Percentiles rank a stretch among this genome's conserved stretches.
Evolutionary conservation across 352 stramenopile species (phyloP).

Genomic region (Achlya hypogyna): DNA sequence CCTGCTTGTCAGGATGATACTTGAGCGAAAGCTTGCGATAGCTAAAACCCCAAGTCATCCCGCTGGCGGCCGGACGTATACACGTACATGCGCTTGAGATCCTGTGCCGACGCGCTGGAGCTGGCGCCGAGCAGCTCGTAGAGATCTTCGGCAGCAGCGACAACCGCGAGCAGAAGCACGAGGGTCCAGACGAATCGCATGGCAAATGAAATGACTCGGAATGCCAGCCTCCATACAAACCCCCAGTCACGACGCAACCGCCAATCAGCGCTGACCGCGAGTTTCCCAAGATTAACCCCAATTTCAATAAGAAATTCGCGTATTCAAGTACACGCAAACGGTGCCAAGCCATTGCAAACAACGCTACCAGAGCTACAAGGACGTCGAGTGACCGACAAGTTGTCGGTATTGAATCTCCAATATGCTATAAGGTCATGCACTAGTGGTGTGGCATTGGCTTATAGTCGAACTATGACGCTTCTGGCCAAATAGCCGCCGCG

Average conservation of each 20-base stretch:
- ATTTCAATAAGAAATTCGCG: too few species aligned
- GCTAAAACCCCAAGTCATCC: not conserved
- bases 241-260: not conserved
- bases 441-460: too few species aligned
- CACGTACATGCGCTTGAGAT: constrained; percentile 65
- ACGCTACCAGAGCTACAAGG: too few species aligned
- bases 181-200: constrained; percentile 21
- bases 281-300: not conserved
- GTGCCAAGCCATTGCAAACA: too few species aligned
- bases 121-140: constrained; percentile 62
- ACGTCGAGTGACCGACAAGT: too few species aligned
- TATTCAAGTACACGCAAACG: too few species aligned
- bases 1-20: constrained; percentile 93
- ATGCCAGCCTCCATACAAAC: not conserved
- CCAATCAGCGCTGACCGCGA: not conserved
- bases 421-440: too few species aligned
- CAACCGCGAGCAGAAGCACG: constrained; percentile 31
- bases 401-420: too few species aligned
- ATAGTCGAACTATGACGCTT: too few species aligned
- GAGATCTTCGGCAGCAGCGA: constrained; percentile 37
- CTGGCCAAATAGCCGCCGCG: too few species aligned
- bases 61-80: not conserved
- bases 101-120: constrained; percentile 34
- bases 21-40: constrained; percentile 91
- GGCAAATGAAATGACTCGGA: not conserved